phyloP scores from a whole-genome alignment of 225 moss, liverwort and hornwort species.

The Lunularia cruciata region DNA sequence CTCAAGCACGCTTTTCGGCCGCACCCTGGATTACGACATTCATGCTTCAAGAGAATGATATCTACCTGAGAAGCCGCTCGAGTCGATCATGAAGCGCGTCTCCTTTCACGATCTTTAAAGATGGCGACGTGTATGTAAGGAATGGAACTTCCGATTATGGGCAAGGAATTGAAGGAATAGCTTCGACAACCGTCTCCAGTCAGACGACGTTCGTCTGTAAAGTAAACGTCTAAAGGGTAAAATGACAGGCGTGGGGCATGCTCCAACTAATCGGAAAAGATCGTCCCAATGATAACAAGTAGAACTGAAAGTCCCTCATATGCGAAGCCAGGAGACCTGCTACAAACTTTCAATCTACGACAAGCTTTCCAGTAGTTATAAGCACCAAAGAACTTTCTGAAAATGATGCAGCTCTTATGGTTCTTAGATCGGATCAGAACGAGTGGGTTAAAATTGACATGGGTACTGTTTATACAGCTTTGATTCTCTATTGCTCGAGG shows the following conservation, averaged over 20 bases:
- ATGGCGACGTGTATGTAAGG: background rate
- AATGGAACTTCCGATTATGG: background rate
- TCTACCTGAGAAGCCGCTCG: background rate
- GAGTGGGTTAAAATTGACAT: background rate
- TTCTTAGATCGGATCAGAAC: background rate
- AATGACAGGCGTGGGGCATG: too few relatives aligned
- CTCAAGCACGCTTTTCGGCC: too few relatives aligned
- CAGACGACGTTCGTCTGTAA: too few relatives aligned
- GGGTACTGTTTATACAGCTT: background rate
- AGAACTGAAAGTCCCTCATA: too few relatives aligned
- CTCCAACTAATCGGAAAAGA: too few relatives aligned
- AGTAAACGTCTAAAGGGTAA: too few relatives aligned
- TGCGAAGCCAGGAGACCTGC: background rate
- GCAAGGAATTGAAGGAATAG: too few relatives aligned
- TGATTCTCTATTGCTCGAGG: background rate
- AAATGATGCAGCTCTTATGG: background rate
- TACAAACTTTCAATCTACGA: background rate
- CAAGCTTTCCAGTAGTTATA: background rate
- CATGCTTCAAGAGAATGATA: background rate
- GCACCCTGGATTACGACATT: too few relatives aligned
- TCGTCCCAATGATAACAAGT: too few relatives aligned
- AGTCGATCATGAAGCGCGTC: background rate
- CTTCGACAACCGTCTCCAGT: too few relatives aligned
- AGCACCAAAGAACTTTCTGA: background rate
- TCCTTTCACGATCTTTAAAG: background rate